A percentile compares a stretch with the other conserved stretches of the same genome.
These are phyloP conservation scores for Prorocentrum cordatum DNA, from an alignment of 169 alveolate genomes.

Conservation along the genomic window DNA sequence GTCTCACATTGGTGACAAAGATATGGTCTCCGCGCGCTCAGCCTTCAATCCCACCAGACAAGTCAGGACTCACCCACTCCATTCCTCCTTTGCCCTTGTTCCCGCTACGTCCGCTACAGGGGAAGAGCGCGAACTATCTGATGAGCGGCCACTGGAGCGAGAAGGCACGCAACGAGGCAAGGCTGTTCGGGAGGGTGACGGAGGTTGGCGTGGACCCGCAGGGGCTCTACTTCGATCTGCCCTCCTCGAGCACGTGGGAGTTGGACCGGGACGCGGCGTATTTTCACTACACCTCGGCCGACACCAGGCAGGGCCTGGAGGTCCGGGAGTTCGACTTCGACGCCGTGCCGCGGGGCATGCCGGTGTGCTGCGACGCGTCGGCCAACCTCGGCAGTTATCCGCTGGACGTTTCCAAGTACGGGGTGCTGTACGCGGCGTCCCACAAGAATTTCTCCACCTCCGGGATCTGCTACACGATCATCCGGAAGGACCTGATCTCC, in stretches of 20 bases:
- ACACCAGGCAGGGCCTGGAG: slow-evolving; percentile 63
- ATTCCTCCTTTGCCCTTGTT: not conserved
- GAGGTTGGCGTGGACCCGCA: slow-evolving; percentile 40
- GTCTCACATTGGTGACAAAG: not conserved
- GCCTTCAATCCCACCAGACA: not conserved
- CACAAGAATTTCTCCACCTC: slow-evolving; percentile 68
- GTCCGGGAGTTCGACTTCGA: slow-evolving; percentile 7
- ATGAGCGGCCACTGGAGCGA: slow-evolving; percentile 66
- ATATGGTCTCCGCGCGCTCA: not conserved
- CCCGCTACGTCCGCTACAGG: not conserved
- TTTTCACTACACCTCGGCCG: slow-evolving; percentile 71
- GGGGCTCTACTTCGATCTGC: slow-evolving; percentile 22
- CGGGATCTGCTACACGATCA: slow-evolving; percentile 64
- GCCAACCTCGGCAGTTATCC: slow-evolving; percentile 68
- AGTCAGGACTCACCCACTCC: not conserved
- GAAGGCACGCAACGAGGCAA: slow-evolving; percentile 52
- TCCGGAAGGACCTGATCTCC: slow-evolving; percentile 53
- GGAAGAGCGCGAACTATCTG: not conserved
- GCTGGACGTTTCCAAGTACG: slow-evolving; percentile 64
- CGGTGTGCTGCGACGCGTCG: slow-evolving; percentile 67
- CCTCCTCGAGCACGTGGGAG: slow-evolving; percentile 31
- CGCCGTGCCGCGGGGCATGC: slow-evolving; percentile 54
- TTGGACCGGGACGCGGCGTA: slow-evolving; percentile 18
- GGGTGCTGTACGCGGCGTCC: slow-evolving; percentile 66
- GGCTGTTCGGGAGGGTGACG: slow-evolving; percentile 7